Conservation (phyloP, 257 asterid genomes). For the Dorcoceras hygrometricum region DNA sequence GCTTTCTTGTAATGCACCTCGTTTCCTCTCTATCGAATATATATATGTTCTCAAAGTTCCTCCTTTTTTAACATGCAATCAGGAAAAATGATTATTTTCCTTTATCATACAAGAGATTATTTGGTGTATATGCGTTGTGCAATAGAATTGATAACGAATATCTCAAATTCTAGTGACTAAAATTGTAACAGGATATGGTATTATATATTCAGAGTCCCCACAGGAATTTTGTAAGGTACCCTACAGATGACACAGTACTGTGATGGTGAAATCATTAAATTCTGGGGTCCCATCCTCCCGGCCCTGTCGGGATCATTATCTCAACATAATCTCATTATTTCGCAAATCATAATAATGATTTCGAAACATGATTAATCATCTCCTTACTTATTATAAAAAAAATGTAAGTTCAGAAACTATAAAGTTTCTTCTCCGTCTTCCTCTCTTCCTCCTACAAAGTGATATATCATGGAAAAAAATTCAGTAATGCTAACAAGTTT, state of each 20-base stretch:
- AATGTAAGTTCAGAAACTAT: no score
- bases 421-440: no score
- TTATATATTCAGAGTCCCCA: no score
- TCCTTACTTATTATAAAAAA: no score
- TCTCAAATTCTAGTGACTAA: neutral
- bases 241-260: slow-evolving; percentile 8
- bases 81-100: no score
- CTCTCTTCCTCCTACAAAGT: no score
- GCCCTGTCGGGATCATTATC: neutral
- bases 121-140: neutral
- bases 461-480: no score
- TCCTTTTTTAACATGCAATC: neutral
- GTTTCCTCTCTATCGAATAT: neutral
- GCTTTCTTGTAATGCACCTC: neutral
- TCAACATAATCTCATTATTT: neutral
- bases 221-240: slow-evolving; percentile 5
- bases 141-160: neutral
- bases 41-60: no score
- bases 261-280: neutral
- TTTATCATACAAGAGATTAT: neutral
- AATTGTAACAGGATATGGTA: no score
- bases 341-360: neutral
- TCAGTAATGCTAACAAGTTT: no score
- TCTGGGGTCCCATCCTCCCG: neutral
- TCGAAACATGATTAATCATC: no score